phyloP scores from a whole-genome alignment of 257 asterid species.

The Oldenlandia corymbosa region DNA sequence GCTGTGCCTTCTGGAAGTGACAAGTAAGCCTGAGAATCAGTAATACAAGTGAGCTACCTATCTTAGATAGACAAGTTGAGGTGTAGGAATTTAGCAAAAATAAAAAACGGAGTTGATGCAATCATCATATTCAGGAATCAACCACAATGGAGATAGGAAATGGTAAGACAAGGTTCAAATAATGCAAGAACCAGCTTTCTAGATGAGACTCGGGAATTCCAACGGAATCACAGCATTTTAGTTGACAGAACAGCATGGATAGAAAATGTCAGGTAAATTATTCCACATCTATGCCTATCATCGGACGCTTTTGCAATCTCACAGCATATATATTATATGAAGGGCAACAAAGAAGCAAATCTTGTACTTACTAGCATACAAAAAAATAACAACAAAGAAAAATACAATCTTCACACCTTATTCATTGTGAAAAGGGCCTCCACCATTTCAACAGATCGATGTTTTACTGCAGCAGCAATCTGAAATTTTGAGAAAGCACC shows the following conservation, averaged over 20 bases:
- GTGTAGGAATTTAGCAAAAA: background rate
- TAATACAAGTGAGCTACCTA: background rate
- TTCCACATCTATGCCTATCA: background rate
- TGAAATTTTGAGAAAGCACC: slow-evolving; percentile 24
- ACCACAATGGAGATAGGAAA: background rate
- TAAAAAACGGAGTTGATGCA: background rate
- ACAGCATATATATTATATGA: too few species aligned
- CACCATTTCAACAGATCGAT: slow-evolving; percentile 73
- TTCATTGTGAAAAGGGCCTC: slow-evolving; percentile 70
- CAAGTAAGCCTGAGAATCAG: slow-evolving; percentile 79
- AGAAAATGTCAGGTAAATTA: background rate
- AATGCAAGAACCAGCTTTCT: background rate
- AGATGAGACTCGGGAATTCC: background rate
- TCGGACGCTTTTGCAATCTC: too few species aligned
- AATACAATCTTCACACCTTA: slow-evolving; percentile 13
- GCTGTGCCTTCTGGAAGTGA: slow-evolving; percentile 98
- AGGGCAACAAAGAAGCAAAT: background rate
- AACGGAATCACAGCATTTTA: background rate
- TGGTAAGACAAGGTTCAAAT: too few species aligned
- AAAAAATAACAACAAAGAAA: too few species aligned
- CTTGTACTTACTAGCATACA: background rate
- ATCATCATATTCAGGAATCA: too few species aligned
- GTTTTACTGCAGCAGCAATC: slow-evolving; percentile 65
- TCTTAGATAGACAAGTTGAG: background rate
- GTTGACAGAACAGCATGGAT: background rate